Evolutionary conservation across 2,329 filamentous ascomycete genomes (phyloP), one percentile per base, ranked within the genome.

Genomic region (Colletotrichum musae): DNA sequence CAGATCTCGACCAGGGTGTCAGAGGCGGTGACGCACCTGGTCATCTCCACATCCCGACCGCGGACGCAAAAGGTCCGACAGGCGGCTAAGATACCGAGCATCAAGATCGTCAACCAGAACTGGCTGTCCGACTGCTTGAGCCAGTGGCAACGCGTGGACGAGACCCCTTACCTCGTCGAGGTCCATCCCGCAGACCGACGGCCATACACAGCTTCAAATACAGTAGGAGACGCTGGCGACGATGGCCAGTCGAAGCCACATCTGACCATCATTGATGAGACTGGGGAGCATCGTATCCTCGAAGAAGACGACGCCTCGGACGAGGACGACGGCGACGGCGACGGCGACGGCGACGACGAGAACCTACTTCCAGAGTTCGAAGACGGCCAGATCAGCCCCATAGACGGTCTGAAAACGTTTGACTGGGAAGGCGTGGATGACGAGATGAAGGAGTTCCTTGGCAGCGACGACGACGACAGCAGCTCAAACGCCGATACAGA

Each of bases 31-130:
- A 94, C 93, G 0, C 93, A 95, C 78, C 86, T 95, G 5, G 92
- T 95, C 2, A 91, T 93, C 9, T 91, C 89, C 59, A 89, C 89
- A 18, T 86, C 88, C 16, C 86, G 92, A 26, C 92, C 92, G 39
- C 91, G 95, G 24, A 98, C 96, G 0, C 92, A 94, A 61, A 99
- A 99, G 81, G 94, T 98, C 51, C 92, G 93, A 56, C 92, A 95
- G 79, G 96, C 96, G 0, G 91, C 93, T 15, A 90, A 91, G 72
- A 92, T 94, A 64, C 86, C 92, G 0, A 89, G 90, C 59, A 93
- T 98, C 80, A 95, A 94, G 78, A 97, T 99, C 68, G 96, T 99
- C 56, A 94, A 92, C 74, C 93, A 94, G 61, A 90, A 94, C 75
- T 99, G 96, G 96, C 89, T 99, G 36, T 87, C 91, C 39, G 92